phyloP scores from a whole-genome alignment of 1,284 basidiomycete species.

The Apiotrichum akiyoshidainum region DNA sequence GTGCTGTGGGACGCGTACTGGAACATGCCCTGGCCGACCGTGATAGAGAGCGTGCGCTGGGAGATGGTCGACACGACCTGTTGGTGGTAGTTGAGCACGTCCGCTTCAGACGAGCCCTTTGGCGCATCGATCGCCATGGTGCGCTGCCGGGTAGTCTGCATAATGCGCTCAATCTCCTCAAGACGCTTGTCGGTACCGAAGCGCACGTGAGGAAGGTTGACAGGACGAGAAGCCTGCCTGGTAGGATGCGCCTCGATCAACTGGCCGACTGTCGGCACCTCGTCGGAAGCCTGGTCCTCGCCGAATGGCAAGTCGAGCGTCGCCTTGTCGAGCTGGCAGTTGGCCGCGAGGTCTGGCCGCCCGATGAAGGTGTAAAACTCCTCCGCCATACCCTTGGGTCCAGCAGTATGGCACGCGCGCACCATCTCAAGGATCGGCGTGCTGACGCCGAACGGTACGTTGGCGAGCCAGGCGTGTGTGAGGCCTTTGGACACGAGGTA shows the following conservation, averaged over 20 bases:
- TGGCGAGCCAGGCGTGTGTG: conserved; percentile 55
- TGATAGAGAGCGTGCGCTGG: conserved; percentile 77
- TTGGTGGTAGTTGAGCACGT: conserved; percentile 62
- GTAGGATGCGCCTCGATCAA: conserved; percentile 13
- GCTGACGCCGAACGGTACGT: conserved; percentile 65
- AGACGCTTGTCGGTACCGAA: conserved; percentile 81
- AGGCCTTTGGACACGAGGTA: conserved; percentile 59
- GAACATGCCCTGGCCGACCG: conserved; percentile 81
- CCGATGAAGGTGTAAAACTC: conserved; percentile 72
- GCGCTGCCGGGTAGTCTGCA: conserved; percentile 70
- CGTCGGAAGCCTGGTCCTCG: conserved; percentile 10
- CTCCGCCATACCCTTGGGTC: conserved; percentile 67
- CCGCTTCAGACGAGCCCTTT: conserved; percentile 56
- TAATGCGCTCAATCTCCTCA: conserved; percentile 80
- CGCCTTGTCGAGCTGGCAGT: conserved; percentile 15
- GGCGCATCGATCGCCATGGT: conserved; percentile 66
- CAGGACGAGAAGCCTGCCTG: conserved; percentile 18
- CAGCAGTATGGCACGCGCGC: conserved; percentile 72
- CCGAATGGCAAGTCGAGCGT: conserved; percentile 20
- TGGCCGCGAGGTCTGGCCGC: conserved; percentile 65
- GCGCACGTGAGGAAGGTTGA: conserved; percentile 60
- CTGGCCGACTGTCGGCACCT: conserved; percentile 25
- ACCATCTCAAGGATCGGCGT: conserved; percentile 78
- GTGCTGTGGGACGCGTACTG: conserved; percentile 72
- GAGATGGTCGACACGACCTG: conserved; percentile 71